Percentiles rank a stretch among this genome's conserved stretches.
Evolutionary conservation across 208 protist genomes (phyloP).

Genomic region (Trypanosoma congolense): DNA sequence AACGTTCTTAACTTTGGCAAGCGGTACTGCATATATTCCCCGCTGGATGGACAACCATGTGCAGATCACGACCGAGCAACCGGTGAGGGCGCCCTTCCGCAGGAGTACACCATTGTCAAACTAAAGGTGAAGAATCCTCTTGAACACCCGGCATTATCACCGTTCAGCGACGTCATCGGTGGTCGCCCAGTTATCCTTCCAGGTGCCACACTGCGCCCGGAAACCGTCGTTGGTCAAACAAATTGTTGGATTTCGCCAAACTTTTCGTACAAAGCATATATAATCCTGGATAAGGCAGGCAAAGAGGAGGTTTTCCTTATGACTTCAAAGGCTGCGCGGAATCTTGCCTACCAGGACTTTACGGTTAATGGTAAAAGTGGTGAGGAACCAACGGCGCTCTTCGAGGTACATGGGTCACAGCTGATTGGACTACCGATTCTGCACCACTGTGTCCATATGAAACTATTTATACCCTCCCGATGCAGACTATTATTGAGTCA

Average conservation of each 20-base stretch:
- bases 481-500: slow-evolving; percentile 95
- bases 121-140: slow-evolving; percentile 87
- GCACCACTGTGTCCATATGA: slow-evolving; percentile 86
- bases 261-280: slow-evolving; percentile 95
- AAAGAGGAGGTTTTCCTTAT: slow-evolving; percentile 94
- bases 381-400: slow-evolving; percentile 65
- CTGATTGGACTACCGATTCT: slow-evolving; percentile 94
- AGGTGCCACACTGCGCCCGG: slow-evolving; percentile 98
- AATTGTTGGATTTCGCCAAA: slow-evolving; percentile 99
- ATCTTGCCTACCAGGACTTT: slow-evolving; percentile 95
- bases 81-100: slow-evolving; percentile 96
- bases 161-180: slow-evolving; percentile 59
- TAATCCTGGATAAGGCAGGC: slow-evolving; percentile 67
- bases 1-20: slow-evolving; percentile 96
- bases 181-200: slow-evolving; percentile 91
- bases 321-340: slow-evolving; percentile 92
- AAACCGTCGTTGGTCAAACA: slow-evolving; percentile 99
- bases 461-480: slow-evolving; percentile 96
- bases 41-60: slow-evolving; percentile 98
- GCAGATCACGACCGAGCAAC: slow-evolving; percentile 98
- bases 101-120: slow-evolving; percentile 99
- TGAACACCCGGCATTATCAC: slow-evolving; percentile 50
- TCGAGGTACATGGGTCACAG: slow-evolving; percentile 86
- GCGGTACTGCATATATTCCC: slow-evolving; percentile 98
- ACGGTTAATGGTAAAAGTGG: slow-evolving; percentile 80